phyloP scores from a whole-genome alignment of 371 early-diverging fungal species.

The Dinochytrium kinnereticum region DNA sequence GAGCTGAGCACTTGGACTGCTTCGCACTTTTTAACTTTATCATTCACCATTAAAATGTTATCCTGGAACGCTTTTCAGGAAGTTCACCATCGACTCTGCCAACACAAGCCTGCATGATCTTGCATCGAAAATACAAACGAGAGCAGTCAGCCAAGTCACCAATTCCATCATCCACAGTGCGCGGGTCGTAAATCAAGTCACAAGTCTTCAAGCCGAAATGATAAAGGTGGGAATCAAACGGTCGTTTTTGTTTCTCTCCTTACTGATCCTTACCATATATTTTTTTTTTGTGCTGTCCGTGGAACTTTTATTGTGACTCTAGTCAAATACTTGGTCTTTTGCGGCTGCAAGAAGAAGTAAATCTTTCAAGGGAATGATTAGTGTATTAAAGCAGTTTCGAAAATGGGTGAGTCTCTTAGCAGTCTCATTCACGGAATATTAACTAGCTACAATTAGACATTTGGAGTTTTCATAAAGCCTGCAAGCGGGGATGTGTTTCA shows the following conservation, averaged over 20 bases:
- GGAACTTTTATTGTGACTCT: not conserved
- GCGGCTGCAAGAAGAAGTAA: not conserved
- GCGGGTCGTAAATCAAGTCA: conserved; percentile 7
- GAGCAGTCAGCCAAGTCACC: not conserved
- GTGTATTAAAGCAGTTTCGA: not conserved
- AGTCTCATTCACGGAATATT: not conserved
- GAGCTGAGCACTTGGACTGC: no score
- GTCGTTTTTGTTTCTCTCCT: not conserved
- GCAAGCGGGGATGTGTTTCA: not conserved
- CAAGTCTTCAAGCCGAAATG: not conserved
- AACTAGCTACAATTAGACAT: not conserved
- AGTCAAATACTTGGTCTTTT: not conserved
- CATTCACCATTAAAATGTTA: not conserved
- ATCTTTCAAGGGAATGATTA: not conserved
- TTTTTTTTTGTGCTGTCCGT: not conserved
- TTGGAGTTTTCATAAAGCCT: not conserved
- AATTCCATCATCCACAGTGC: conserved; percentile 2
- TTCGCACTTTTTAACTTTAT: no score
- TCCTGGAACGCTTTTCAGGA: not conserved
- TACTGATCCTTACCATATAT: not conserved
- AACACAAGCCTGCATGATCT: conserved; percentile 10
- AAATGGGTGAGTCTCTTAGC: conserved; percentile 1
- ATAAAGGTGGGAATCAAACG: not conserved
- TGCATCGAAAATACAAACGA: conserved; percentile 4
- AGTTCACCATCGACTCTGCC: conserved; percentile 16